Evolutionary conservation across 495 filamentous ascomycete genomes (phyloP).

Genomic region (Echria macrotheca): DNA sequence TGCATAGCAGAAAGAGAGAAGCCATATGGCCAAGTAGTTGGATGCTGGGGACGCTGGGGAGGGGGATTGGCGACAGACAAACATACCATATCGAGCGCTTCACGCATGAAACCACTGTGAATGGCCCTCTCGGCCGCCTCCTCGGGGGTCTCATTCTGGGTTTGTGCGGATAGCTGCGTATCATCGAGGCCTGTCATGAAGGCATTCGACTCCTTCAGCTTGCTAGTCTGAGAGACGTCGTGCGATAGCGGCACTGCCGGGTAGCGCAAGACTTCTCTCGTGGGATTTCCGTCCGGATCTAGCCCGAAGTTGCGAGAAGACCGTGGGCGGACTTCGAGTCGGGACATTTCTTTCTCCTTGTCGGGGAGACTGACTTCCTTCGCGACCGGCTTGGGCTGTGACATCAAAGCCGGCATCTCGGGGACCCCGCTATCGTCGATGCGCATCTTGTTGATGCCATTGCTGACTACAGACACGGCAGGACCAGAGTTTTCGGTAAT

Average conservation of each 20-base stretch:
- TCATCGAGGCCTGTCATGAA: conserved; percentile 8
- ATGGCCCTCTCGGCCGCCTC: conserved; percentile 28
- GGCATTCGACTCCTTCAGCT: conserved; percentile 19
- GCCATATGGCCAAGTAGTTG: too few species aligned
- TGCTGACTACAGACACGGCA: not conserved
- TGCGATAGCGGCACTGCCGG: conserved; percentile 16
- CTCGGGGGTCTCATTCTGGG: conserved; percentile 18
- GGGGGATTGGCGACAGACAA: not conserved
- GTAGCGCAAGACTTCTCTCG: conserved; percentile 11
- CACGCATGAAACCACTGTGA: conserved; percentile 62
- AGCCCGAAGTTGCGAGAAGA: not conserved
- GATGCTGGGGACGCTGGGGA: too few species aligned
- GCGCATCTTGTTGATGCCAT: not conserved
- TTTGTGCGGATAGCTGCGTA: conserved; percentile 9
- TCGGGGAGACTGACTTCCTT: not conserved
- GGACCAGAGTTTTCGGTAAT: not conserved
- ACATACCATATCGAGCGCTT: conserved; percentile 63
- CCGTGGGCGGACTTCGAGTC: not conserved
- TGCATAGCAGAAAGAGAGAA: too few species aligned
- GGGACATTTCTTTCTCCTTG: not conserved
- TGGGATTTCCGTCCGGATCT: not conserved
- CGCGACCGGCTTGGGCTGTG: not conserved
- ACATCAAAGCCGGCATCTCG: not conserved
- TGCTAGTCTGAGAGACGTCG: conserved; percentile 25
- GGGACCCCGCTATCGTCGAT: not conserved